Evolutionary conservation across 257 asterid species (phyloP), one percentile per base, ranked within the genome.

Genomic region (Avicennia marina): DNA sequence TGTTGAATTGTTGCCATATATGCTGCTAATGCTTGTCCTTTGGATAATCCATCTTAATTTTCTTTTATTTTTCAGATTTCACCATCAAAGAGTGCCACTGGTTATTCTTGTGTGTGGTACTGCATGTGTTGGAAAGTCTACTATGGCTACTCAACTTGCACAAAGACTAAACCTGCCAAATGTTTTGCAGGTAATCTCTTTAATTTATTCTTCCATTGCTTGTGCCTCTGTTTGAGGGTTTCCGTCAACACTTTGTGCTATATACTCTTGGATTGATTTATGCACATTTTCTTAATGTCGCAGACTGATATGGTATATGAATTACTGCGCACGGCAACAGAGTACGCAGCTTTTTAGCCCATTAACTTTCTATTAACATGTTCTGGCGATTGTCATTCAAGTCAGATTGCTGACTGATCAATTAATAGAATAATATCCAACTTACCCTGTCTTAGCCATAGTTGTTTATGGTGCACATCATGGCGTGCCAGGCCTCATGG

Each of bases 271-370:
- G 56, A 21, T 77, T 78, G 53, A 72, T 65, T 27, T 63, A 58
- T 33, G 50, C 38, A 55, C 57, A 45, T 54, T 64, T 40, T 68
- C 26, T 77, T 51, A 38, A 70, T 76, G 60, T 44, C 47, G 29
- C 95, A 93, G 97, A 93, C 99, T 13, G 94, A 83, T 69, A 93
- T 89, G 96, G 99, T 93, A 81, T 93, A 93, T 73, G 99, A 93
- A 73, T 78, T 93, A 65, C 83, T 89, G 48, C 93, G 97, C 60
- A 89, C 99, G 9, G 90, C 99, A 61, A 93, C 99, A 58, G 99
- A 93, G 99, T 93, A 89, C 33, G 95, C 49, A 68, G 56, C 63
- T 61, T 16, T 65, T 60, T 64, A 18, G 25, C 60, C 36, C 58
- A n/a, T 63, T 57, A 19, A n/a, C 38, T 44, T 39, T 60, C 15